phyloP scores from a whole-genome alignment of 2,329 filamentous ascomycete genomes.

The Dendryphion nanum region DNA sequence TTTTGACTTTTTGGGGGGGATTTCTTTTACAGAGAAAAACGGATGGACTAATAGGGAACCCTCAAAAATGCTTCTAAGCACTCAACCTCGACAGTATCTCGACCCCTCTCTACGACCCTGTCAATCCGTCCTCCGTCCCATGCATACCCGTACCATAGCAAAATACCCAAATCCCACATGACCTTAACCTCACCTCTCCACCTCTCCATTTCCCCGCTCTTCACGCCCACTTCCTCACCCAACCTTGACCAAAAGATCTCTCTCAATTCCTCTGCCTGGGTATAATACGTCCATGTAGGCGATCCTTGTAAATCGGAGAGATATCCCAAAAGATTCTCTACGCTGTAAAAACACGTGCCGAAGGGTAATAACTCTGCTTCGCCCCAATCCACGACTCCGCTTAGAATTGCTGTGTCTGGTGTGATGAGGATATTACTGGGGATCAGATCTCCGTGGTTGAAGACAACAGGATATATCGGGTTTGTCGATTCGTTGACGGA shows the following conservation, averaged over 20 bases:
- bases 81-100: slow-evolving; percentile 55
- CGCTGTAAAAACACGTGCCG: slow-evolving; percentile 59
- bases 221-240: slow-evolving; percentile 31
- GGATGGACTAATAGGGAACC: too few relatives aligned
- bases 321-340: slow-evolving; percentile 59
- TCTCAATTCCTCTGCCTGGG: slow-evolving; percentile 45
- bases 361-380: slow-evolving; percentile 62
- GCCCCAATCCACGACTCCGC: slow-evolving; percentile 63
- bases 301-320: slow-evolving; percentile 17
- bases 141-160: slow-evolving; percentile 64
- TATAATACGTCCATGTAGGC: slow-evolving; percentile 41
- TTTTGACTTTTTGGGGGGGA: too few relatives aligned
- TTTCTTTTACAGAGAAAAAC: too few relatives aligned
- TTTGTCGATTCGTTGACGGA: slow-evolving; percentile 47
- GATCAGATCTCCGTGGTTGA: slow-evolving; percentile 62
- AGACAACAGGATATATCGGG: slow-evolving; percentile 57
- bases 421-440: slow-evolving; percentile 55
- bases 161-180: slow-evolving; percentile 54
- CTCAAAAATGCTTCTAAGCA: too few relatives aligned
- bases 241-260: slow-evolving; percentile 52
- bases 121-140: slow-evolving; percentile 62
- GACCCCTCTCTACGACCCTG: slow-evolving; percentile 53
- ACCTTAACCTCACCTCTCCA: slow-evolving; percentile 22
- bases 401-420: slow-evolving; percentile 44
- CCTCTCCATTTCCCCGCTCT: slow-evolving; percentile 35